Base-by-base conservation (phyloP, 2,329 filamentous ascomycete species). In the Cordyceps cateniannulata region DNA sequence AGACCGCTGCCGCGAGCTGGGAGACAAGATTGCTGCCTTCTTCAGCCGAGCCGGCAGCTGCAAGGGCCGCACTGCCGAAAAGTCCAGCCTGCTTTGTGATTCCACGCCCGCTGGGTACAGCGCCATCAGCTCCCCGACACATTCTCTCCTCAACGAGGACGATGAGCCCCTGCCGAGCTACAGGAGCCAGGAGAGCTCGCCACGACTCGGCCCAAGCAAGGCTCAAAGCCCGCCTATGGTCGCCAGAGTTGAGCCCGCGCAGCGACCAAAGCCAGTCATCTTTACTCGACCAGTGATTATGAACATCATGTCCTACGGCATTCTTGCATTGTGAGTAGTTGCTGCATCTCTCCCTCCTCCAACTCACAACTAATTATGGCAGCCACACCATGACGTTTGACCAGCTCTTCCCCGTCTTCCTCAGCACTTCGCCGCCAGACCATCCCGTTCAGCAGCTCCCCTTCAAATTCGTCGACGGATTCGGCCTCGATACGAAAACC, bases 331-430 rank as follows among this genome's bases (percentile, higher is more conserved):
- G 92, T 96, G 82, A 85, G 91, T 87, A 60, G 55, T 68, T 63
- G 66, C 62, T 24, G 12, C 44, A 14, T 32, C 29, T 32, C 29
- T 3, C 29, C 3, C 29, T 6, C 29, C 7, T 10, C 18, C 5
- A 9, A 10, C 8, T 6, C 7, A 27, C 9, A 6, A 14, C 40
- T 22, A 32, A 32, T 12, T 3, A 14, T 5, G 3, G 32, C 69
- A 96, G 93, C 77, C 93, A 98, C 76, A 97, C 93, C 14, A 97
- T 99, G 75, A 96, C 93, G 0, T 95, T 96, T 68, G 95, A 99
- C 74, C 90, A 96, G 70, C 83, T 98, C 53, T 87, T 98, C 67
- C 93, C 95, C 0, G 90, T 97, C 2, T 91, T 99, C 67, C 85
- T 99, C 70, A 93, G 90, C 73, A 90, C 90, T 49, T 75, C 76